Evolutionary conservation across 176 grass and related monocot genomes (phyloP), one percentile per base, ranked within the genome.

Genomic region (Triticum urartu): DNA sequence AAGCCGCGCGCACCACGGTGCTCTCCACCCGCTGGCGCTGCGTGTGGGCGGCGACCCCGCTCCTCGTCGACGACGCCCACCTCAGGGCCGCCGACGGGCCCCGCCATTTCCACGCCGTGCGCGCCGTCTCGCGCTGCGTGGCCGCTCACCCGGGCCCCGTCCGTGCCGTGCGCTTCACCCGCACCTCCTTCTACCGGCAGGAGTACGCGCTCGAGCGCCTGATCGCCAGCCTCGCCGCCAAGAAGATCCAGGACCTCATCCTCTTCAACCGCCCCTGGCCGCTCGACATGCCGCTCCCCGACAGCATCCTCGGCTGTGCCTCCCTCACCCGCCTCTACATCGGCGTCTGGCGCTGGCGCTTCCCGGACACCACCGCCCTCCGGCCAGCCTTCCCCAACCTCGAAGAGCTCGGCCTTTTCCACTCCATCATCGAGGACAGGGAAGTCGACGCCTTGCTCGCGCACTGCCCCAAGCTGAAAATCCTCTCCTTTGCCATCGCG

Each of bases 401-500:
- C 40, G 39, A 47, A 22, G 71, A 74, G 71, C 71, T 74, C 40
- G 71, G 40, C 71, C 22, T 74, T 26, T 26, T 74, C 39, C 71
- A 47, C 71, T 47, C n/a, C 71, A 14, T 74, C 71, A 74, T 74
- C 12, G 40, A 74, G 12, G 40, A 74, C 40, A 47, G 43, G 12
- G 40, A 74, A 74, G 39, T 26, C 71, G 71, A 74, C 3, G 71
- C 71, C 40, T 47, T 74, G 71, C 71, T 74, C n/a, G 40, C 71
- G 71, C 39, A 74, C 0, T 74, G 71, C 71, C 71, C 71, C 71
- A 74, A 74, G n/a, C 71, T 74, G 40, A 47, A 74, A 22, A 74
- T 74, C 63, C 63, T 90, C 65, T 90, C 79, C 72, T 21, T 83
- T 12, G 64, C 65, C 72, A 33, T 84, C 40, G 36, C 66, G 2